Evolutionary conservation across 106 monocot species (phyloP).

Genomic region (Dactylorhiza incarnata): DNA sequence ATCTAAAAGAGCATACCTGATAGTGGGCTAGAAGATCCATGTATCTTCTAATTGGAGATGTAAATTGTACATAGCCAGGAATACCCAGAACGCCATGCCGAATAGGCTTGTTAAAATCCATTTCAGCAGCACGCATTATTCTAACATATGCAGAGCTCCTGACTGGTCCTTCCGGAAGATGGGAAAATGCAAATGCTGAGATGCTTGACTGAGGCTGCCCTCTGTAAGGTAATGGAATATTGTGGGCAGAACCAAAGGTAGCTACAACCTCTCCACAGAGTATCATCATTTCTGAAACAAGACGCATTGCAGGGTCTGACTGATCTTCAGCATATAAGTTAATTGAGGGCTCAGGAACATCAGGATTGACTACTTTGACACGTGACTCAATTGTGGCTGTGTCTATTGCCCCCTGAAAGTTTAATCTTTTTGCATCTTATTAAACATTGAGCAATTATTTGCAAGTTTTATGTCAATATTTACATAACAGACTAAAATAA

Average conservation of each 20-base stretch:
- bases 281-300: slow-evolving; percentile 98
- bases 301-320: slow-evolving; percentile 68
- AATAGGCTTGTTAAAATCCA: slow-evolving; percentile 68
- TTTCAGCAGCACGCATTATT: slow-evolving; percentile 85
- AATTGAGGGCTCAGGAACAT: slow-evolving; percentile 75
- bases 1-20: slow-evolving; percentile 46
- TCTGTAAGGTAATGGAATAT: slow-evolving; percentile 85
- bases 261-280: slow-evolving; percentile 90
- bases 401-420: slow-evolving; percentile 76
- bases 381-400: slow-evolving; percentile 72
- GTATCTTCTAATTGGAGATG: slow-evolving; percentile 90
- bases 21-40: slow-evolving; percentile 87
- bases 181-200: slow-evolving; percentile 57
- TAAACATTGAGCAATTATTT: neutral
- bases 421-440: neutral
- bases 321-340: slow-evolving; percentile 80
- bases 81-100: slow-evolving; percentile 76
- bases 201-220: slow-evolving; percentile 89
- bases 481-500: neutral
- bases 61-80: slow-evolving; percentile 97
- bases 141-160: slow-evolving; percentile 82
- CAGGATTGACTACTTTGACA: slow-evolving; percentile 68
- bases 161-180: slow-evolving; percentile 89
- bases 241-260: slow-evolving; percentile 81
- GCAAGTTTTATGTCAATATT: neutral